phyloP scores from a whole-genome alignment of 78 protist genomes.

The Abeoforma whisleri region DNA sequence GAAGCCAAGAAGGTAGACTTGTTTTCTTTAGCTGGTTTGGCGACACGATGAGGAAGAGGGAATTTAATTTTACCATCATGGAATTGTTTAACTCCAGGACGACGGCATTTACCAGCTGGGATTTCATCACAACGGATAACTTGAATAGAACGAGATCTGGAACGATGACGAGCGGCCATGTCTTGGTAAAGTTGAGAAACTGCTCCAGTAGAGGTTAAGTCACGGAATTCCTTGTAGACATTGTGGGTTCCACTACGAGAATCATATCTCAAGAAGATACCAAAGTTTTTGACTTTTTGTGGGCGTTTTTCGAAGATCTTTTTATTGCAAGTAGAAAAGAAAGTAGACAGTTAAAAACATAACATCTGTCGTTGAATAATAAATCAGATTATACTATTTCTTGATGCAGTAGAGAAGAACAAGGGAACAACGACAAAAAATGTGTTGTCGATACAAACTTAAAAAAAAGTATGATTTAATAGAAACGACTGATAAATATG shows the following conservation, averaged over 20 bases:
- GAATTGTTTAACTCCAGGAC: conserved; percentile 70
- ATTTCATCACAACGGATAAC: conserved; percentile 75
- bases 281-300: conserved; percentile 80
- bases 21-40: conserved; percentile 13
- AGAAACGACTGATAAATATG: background rate
- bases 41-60: conserved; percentile 72
- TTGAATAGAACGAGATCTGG: conserved; percentile 74
- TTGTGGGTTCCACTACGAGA: conserved; percentile 91
- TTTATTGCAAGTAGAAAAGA: background rate
- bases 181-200: conserved; percentile 71
- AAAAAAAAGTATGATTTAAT: too few species aligned
- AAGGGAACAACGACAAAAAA: too few species aligned
- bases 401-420: too few species aligned
- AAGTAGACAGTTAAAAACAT: too few species aligned
- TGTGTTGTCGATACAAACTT: too few species aligned
- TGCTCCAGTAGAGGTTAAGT: conserved; percentile 67
- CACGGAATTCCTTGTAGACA: conserved; percentile 95
- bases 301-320: conserved; percentile 79
- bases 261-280: conserved; percentile 89
- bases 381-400: too few species aligned
- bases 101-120: conserved; percentile 45
- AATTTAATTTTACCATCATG: conserved; percentile 59
- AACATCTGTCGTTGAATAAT: background rate
- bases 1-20: conserved; percentile 23
- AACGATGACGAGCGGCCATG: conserved; percentile 93